Percentiles rank a stretch among this genome's conserved stretches.
These are phyloP conservation scores for Kluyveromyces marxianus DNA, from an alignment of 1,139 yeast genomes.

Conservation along the genomic window DNA sequence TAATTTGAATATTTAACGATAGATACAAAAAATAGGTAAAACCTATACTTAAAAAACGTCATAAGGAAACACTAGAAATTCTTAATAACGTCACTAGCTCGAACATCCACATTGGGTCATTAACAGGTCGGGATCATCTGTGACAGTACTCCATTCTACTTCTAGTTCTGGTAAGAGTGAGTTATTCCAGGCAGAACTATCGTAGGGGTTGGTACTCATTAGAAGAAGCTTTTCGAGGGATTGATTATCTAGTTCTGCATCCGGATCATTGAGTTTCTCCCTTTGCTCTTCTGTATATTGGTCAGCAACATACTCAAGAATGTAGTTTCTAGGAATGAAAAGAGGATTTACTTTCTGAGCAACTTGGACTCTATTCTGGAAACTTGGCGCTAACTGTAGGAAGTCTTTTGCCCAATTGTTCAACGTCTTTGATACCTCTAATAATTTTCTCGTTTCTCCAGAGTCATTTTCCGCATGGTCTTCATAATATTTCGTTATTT, in stretches of 20 bases:
- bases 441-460: slow-evolving; percentile 19
- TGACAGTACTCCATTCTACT: slow-evolving; percentile 45
- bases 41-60: neutral
- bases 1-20: too few relatives aligned
- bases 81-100: slow-evolving; percentile 33
- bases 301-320: slow-evolving; percentile 73
- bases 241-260: slow-evolving; percentile 18
- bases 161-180: slow-evolving; percentile 49
- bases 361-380: slow-evolving; percentile 34
- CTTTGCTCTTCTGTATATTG: slow-evolving; percentile 28
- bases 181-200: slow-evolving; percentile 53
- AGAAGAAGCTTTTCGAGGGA: slow-evolving; percentile 47
- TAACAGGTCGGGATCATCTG: slow-evolving; percentile 37
- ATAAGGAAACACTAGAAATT: neutral
- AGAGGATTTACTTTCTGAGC: slow-evolving; percentile 58
- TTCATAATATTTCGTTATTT: slow-evolving; percentile 11
- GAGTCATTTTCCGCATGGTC: slow-evolving; percentile 11
- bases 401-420: slow-evolving; percentile 35
- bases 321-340: slow-evolving; percentile 81
- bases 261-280: slow-evolving; percentile 24
- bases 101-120: slow-evolving; percentile 66
- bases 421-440: slow-evolving; percentile 30
- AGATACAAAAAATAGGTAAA: neutral
- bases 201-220: slow-evolving; percentile 61
- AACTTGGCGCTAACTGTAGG: slow-evolving; percentile 35